Evolutionary conservation across 169 alveolate species (phyloP).

Genomic region (Plasmodium relictum): DNA sequence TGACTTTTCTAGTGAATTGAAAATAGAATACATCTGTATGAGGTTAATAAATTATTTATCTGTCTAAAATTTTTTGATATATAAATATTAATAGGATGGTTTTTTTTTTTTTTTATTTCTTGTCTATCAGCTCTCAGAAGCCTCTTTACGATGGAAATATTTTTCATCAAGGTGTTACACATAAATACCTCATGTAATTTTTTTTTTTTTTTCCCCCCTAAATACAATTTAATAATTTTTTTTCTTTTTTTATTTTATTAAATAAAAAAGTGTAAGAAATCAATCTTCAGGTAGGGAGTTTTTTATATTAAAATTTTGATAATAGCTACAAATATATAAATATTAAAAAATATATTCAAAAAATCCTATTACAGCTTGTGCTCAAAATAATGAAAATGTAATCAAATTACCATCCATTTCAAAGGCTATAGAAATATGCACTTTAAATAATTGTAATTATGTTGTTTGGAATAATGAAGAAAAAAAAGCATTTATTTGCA

Average conservation of each 20-base stretch:
- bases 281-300: constrained; percentile 47
- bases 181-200: constrained; percentile 73
- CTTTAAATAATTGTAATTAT: constrained; percentile 38
- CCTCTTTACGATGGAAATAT: constrained; percentile 53
- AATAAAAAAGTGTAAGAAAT: constrained; percentile 42
- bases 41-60: constrained; percentile 19
- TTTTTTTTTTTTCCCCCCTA: not conserved
- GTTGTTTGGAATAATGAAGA: constrained; percentile 66
- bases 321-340: not conserved
- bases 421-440: constrained; percentile 69
- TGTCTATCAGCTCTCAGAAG: constrained; percentile 38
- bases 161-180: constrained; percentile 78
- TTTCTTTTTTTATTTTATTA: not conserved
- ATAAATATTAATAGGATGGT: not conserved
- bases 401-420: constrained; percentile 37
- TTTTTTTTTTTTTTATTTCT: constrained; percentile 22
- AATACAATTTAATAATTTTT: not conserved
- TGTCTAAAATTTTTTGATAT: not conserved
- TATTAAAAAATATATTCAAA: not conserved
- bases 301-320: not conserved
- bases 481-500: constrained; percentile 52
- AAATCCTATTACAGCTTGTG: constrained; percentile 33
- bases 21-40: constrained; percentile 68
- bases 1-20: constrained; percentile 36
- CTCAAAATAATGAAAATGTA: constrained; percentile 25